Evolutionary conservation across 192 early-diverging fungal genomes (phyloP), one percentile per base, ranked within the genome.

Genomic region (Coemansia sp.): DNA sequence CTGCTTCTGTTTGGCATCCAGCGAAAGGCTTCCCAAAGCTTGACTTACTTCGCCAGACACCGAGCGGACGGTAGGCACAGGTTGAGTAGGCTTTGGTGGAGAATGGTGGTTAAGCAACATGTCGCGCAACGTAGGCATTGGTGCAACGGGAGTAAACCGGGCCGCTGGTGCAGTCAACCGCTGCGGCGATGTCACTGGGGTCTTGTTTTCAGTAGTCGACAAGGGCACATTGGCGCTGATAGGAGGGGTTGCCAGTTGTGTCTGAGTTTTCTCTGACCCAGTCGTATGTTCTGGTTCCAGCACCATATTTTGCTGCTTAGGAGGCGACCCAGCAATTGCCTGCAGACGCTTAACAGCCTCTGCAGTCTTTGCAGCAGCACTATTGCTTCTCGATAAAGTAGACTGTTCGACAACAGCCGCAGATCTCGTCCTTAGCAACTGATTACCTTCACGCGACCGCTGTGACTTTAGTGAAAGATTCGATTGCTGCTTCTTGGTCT

Each of bases 291-390:
- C 34, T 4, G 55, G 50, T 21, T 58, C 55, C n/a, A 19, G 48
- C 49, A 50, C 53, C 16, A 12, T 21, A 5, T 28, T 51, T 32
- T 22, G 21, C 31, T 57, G 51, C 5, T 34, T 38, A 14, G 71
- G 60, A 12, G 63, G 64, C 21, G 65, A 62, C 0, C 49, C 61
- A 3, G 65, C 34, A 23, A 74, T 64, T 0, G 60, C 74, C 44
- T 80, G 71, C 26, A 81, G 59, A 7, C 60, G 60, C 65, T 71
- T 81, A 26, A 75, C 73, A 0, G 78, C 78, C 6, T 64, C 78
- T 9, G 69, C 73, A 0, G 78, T 69, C 16, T 71, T 69, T 7
- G 73, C 78, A n/a, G 73, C 78, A 21, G 78, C 73, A 22, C 73
- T 81, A 54, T 81, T 81, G 59, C 73, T 81, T 6, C 78, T 30